These are phyloP conservation scores for Lunasporangiospora selenospora DNA, from an alignment of 192 early-diverging fungal genomes.

Conservation along the genomic window DNA sequence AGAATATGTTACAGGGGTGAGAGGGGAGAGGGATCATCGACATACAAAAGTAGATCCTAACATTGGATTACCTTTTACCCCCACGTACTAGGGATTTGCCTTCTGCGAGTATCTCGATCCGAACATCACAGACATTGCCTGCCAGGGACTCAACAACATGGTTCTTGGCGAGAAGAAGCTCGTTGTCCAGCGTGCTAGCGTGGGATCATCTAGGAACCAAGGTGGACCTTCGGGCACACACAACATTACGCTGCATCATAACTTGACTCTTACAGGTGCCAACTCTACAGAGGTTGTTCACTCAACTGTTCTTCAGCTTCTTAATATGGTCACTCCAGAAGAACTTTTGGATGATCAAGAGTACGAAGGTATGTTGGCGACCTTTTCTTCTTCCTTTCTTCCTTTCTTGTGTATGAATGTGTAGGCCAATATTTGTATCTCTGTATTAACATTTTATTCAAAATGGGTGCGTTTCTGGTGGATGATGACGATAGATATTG, in stretches of 20 bases:
- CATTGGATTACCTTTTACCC: too few relatives aligned
- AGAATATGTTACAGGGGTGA: background rate
- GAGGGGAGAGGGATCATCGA: too few relatives aligned
- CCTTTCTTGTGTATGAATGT: background rate
- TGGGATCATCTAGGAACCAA: constrained; percentile 72
- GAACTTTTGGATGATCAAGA: constrained; percentile 88
- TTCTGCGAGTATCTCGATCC: constrained; percentile 97
- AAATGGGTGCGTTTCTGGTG: constrained; percentile 3
- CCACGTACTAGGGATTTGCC: constrained; percentile 87
- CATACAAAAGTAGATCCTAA: too few relatives aligned
- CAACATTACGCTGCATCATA: constrained; percentile 53
- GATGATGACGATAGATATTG: constrained; percentile 67
- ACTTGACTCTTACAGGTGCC: constrained; percentile 51
- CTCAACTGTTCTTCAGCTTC: constrained; percentile 83
- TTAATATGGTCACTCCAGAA: constrained; percentile 93
- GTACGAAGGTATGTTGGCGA: constrained; percentile 71
- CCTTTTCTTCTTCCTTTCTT: background rate
- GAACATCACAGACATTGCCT: constrained; percentile 89
- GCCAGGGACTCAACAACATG: constrained; percentile 95
- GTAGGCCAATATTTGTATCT: background rate
- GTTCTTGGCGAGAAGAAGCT: constrained; percentile 93
- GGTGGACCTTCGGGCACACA: constrained; percentile 40
- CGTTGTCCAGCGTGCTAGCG: constrained; percentile 92
- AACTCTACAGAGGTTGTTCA: constrained; percentile 68
- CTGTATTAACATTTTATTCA: background rate